Base-by-base conservation (phyloP, 257 asterid genomes). In the Solanum infundibuliforme region DNA sequence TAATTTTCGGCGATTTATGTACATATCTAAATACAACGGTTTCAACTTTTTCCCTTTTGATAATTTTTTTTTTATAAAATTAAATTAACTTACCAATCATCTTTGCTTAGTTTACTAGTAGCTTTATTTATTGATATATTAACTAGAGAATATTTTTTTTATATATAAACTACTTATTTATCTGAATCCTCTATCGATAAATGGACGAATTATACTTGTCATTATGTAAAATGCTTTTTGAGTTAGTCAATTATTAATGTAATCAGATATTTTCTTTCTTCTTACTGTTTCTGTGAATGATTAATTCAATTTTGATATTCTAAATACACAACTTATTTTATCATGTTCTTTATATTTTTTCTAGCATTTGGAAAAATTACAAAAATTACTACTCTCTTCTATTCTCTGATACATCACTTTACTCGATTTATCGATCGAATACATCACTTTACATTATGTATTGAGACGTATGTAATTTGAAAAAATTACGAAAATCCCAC, bases 381-480 rank as follows among this genome's bases (percentile, higher is more conserved):
- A 41, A 41, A 41, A 41, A 3, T 0, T 11, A 4, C 0, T 10
- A 12, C 5, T 41, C 0, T 41, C 14, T 41, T 3, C 13, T 3
- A 41, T 41, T 43, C 8, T 48, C 8, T 16, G 1, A 52, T 52
- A 6, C 8, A 52, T 52, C 4, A 52, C 1, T 16, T 48, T 48
- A 48, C 2, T 1, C 0, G 0, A 5, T 48, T 14, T 14, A 48
- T 48, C 0, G 3, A 48, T 48, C 7, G 2, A 48, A 5, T 48
- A 48, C 1, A 48, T 48, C 60, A 48, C 7, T 14, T 48, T 52
- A 52, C 8, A 0, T 52, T 52, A 52, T 16, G 1, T 52, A 52
- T 52, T 0, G 9, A 52, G n/a, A 2, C 3, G 0, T 18, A 18
- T 52, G 4, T 52, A 2, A 5, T 14, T 52, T 18, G 0, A 18